Evolutionary conservation across 2,329 filamentous ascomycete species (phyloP).

Genomic region (Pezicula carpinea): DNA sequence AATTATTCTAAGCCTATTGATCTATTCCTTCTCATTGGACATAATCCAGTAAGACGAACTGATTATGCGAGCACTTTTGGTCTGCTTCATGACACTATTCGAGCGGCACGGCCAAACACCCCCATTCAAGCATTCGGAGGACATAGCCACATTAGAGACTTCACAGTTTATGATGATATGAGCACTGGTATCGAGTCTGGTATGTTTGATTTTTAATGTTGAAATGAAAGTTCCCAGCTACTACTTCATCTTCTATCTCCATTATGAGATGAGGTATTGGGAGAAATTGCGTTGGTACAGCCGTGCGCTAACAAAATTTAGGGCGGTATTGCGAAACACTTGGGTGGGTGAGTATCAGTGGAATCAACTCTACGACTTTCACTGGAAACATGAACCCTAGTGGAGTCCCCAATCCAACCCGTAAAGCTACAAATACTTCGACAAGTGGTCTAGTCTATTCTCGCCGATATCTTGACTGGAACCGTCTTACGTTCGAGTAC

Average conservation of each 20-base stretch:
- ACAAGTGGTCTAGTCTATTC: conserved; percentile 45
- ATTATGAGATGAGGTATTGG: too few species aligned
- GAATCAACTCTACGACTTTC: conserved; percentile 32
- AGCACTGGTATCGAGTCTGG: conserved; percentile 80
- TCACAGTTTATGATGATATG: conserved; percentile 69
- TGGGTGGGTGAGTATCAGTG: conserved; percentile 82
- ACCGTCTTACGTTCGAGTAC: conserved; percentile 68
- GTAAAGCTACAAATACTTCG: conserved; percentile 19
- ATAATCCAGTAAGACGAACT: conserved; percentile 63
- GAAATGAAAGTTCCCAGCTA: too few species aligned
- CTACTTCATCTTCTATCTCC: too few species aligned
- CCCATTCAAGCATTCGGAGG: conserved; percentile 89
- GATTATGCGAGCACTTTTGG: conserved; percentile 65
- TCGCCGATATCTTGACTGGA: conserved; percentile 87
- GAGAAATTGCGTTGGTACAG: too few species aligned
- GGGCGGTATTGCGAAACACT: conserved; percentile 85
- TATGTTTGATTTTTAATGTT: neutral
- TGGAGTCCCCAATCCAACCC: conserved; percentile 28
- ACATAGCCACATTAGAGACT: conserved; percentile 82
- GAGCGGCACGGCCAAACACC: conserved; percentile 66
- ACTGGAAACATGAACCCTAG: conserved; percentile 16
- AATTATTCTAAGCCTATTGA: conserved; percentile 71
- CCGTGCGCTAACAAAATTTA: conserved; percentile 4
- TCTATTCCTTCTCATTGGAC: conserved; percentile 78
- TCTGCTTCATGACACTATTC: conserved; percentile 70